These are phyloP conservation scores for Carex arenaria DNA, from an alignment of 202 grass and related monocot species.

Conservation along the genomic window DNA sequence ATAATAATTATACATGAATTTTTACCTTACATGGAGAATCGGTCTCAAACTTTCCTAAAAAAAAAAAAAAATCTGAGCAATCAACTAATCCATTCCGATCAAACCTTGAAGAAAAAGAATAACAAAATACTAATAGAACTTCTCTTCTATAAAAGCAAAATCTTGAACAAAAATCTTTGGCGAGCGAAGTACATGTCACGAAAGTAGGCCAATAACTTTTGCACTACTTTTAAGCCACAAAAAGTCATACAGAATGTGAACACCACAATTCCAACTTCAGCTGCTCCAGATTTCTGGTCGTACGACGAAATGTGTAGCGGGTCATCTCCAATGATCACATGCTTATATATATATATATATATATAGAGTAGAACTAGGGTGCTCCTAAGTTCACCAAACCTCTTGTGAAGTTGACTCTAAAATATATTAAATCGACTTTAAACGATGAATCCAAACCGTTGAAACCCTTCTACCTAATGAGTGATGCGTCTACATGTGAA, in stretches of 20 bases:
- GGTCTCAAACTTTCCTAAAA: not conserved
- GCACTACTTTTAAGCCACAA: not conserved
- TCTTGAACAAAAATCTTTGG: not conserved
- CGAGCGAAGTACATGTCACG: not conserved
- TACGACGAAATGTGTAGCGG: too few species aligned
- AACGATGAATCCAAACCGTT: too few species aligned
- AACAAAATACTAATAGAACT: not conserved
- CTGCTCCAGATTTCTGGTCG: not conserved
- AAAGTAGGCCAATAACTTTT: not conserved
- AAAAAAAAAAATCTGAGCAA: not conserved
- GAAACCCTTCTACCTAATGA: too few species aligned
- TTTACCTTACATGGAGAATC: too few species aligned
- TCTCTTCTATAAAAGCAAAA: not conserved
- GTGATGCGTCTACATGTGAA: too few species aligned
- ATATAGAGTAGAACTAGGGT: too few species aligned
- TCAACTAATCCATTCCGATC: not conserved
- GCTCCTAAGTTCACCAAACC: too few species aligned
- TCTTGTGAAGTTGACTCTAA: too few species aligned
- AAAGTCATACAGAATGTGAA: not conserved
- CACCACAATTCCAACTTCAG: not conserved
- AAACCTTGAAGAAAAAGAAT: not conserved
- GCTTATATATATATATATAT: too few species aligned
- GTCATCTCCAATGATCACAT: too few species aligned
- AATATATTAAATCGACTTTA: too few species aligned
- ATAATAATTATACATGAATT: too few species aligned